Percentiles rank a stretch among this genome's conserved stretches.
These are phyloP conservation scores for Rhizopogon rudus DNA, from an alignment of 768 basidiomycete species.

Conservation along the genomic window DNA sequence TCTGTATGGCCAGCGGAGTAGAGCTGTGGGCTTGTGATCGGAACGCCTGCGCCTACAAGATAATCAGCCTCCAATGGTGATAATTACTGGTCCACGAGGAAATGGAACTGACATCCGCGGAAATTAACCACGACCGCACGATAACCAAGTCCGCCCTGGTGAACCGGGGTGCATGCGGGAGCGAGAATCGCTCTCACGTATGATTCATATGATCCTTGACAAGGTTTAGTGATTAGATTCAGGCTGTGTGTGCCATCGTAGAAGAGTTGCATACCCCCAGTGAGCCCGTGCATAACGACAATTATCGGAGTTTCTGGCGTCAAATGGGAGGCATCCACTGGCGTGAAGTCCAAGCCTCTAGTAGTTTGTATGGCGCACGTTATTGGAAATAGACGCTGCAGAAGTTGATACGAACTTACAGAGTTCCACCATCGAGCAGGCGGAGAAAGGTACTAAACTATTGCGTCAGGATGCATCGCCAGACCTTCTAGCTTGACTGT, in stretches of 20 bases:
- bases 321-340: constrained; percentile 18
- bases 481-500: not conserved
- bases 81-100: not conserved
- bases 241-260: not conserved
- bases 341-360: constrained; percentile 30
- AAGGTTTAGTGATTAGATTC: constrained; percentile 4
- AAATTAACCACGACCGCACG: constrained; percentile 90
- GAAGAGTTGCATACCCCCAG: constrained; percentile 20
- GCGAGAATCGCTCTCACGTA: constrained; percentile 83
- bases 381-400: not conserved
- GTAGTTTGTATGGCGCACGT: not conserved
- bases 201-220: constrained; percentile 77
- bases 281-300: constrained; percentile 28
- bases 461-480: constrained; percentile 6
- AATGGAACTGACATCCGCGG: constrained; percentile 69
- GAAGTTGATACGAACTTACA: constrained; percentile 17
- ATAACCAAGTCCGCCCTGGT: constrained; percentile 85
- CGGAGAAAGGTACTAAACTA: constrained; percentile 21
- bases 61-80: constrained; percentile 11
- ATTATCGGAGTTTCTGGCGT: constrained; percentile 22
- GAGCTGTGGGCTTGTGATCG: constrained; percentile 75
- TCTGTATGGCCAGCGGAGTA: constrained; percentile 90
- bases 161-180: constrained; percentile 62
- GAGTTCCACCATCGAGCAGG: constrained; percentile 27
- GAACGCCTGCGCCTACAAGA: constrained; percentile 71